Conservation (phyloP, 2,329 filamentous ascomycete genomes). For the Cytospora piceae region DNA sequence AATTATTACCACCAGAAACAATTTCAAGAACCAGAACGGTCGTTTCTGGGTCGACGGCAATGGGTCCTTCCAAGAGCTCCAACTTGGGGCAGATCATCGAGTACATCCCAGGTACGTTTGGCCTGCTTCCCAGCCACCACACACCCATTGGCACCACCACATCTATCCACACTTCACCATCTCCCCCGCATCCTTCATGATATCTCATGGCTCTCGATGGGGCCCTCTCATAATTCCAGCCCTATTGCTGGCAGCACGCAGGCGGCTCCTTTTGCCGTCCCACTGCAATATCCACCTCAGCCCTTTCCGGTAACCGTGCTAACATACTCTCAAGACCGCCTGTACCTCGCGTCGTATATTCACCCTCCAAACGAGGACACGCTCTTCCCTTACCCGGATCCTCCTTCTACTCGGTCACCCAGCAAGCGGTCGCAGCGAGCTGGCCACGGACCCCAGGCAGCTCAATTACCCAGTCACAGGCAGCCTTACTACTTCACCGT, state of each 20-base stretch:
- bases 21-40: constrained; percentile 43
- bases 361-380: constrained; percentile 80
- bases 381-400: constrained; percentile 77
- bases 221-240: not conserved
- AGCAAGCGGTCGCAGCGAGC: constrained; percentile 74
- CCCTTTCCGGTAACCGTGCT: constrained; percentile 40
- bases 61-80: constrained; percentile 48
- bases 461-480: constrained; percentile 49
- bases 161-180: not conserved
- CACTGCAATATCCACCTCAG: constrained; percentile 34
- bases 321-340: constrained; percentile 68
- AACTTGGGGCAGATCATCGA: constrained; percentile 90
- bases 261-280: constrained; percentile 7
- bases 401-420: constrained; percentile 64
- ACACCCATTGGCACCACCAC: constrained; percentile 1
- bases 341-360: constrained; percentile 92
- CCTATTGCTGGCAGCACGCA: constrained; percentile 1
- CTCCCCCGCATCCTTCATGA: constrained; percentile 12
- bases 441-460: constrained; percentile 59
- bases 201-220: constrained; percentile 8
- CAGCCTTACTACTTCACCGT: constrained; percentile 93
- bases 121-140: constrained; percentile 26
- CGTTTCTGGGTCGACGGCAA: constrained; percentile 39
- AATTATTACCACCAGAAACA: not conserved
- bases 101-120: constrained; percentile 83